A percentile compares a stretch with the other conserved stretches of the same genome.
These are phyloP conservation scores for Arabidopsis thaliana DNA, from an alignment of 345 rosid genomes.

Conservation along the genomic window TAIR10.1 NC_003070.9:18026001-18026500, in stretches of 20 bases:
- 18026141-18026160: constrained; percentile 8
- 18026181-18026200: not conserved
- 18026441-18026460: too few relatives aligned
- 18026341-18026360: too few relatives aligned
- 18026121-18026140: not conserved
- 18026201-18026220: too few relatives aligned
- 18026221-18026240: not conserved
- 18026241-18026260: not conserved
- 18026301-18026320: too few relatives aligned
- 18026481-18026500: not conserved
- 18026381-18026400: too few relatives aligned
- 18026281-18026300: too few relatives aligned
- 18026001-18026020: constrained; percentile 3
- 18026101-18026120: constrained; percentile 3
- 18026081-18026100: not conserved
- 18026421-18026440: too few relatives aligned
- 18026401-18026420: too few relatives aligned
- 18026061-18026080: not conserved
- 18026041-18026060: constrained; percentile 4
- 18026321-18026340: too few relatives aligned
- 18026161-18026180: not conserved
- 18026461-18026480: not conserved
- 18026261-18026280: too few relatives aligned
- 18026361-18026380: too few relatives aligned
- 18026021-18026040: constrained; percentile 24